Evolutionary conservation across 352 stramenopile genomes (phyloP), one percentile per base, ranked within the genome.

Genomic region (Pythium grandisporangium): DNA sequence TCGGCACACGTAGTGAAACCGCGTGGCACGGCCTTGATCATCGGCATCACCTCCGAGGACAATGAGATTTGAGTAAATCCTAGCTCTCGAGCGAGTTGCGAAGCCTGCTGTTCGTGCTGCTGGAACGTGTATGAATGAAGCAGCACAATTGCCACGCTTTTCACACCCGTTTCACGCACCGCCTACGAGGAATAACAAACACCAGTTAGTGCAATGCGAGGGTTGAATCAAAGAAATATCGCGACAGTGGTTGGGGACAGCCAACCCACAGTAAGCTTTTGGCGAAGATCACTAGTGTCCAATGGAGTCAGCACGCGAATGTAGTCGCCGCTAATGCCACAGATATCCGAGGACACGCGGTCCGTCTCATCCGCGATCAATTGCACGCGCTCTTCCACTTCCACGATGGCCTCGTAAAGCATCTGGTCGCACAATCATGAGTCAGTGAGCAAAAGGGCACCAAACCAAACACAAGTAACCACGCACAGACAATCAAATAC

Each of bases 1-100:
- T 98, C 94, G 2, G 95, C 96, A 46, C 84, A 97, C 6, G 95
- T 97, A 1, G 96, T 99, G 58, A 97, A 97, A 3, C 95, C 95
- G 38, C 96, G 77, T 20, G 92, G 85, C 1, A 99, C 96, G 22
- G 96, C 77, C 61, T 98, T 98, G 48, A 99, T 92, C 96, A 99
- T 99, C 1, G 91, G 89, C 93, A 98, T 98, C 17, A 99, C 93
- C 35, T 94, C 70, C 0, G 73, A 92, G 22, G 82, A 95, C 13
- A 93, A 53, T 20, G 81, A 94, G 38, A 94, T 78, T 59, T 99
- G 94, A 20, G 70, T 79, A 59, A 99, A 99, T 17, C 89, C 92
- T 45, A 99, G 76, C 22, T 92, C 76, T 13, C 61, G 34, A 1
- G 95, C 95, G 22, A 99, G 61, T 24, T 87, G 59, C 1, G 81